Base-by-base conservation (phyloP, 2,329 filamentous ascomycete genomes). In the Pseudocercospora ulei region DNA sequence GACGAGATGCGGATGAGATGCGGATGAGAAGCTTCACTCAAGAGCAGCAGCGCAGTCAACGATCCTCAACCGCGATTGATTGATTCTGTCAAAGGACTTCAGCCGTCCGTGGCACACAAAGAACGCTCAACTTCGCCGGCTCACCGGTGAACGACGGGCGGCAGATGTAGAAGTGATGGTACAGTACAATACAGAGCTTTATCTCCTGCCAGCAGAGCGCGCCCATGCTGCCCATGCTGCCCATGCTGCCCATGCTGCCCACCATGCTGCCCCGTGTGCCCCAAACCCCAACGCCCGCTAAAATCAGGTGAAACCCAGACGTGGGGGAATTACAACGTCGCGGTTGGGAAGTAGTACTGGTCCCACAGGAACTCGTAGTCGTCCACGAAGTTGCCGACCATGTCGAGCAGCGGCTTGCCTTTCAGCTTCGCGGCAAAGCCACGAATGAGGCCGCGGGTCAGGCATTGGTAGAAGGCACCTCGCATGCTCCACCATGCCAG, bases 281-380 rank as follows among this genome's bases (percentile, higher is more conserved):
- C n/a, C 38, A 34, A 34, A 18, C 12, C 31, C 30, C 22, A 40
- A 36, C 41, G 41, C 41, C 35, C 37, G 41, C 41, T 44, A 23
- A 36, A 38, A 28, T 28, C 34, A 36, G 7, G 30, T 28, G 23
- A 11, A 26, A 11, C 12, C 12, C 24, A 11, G 12, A 26, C 9
- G 16, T 3, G 28, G 19, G 19, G 27, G n/a, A 18, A 11, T 12
- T 22, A 13, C 9, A 27, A 3, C 3, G 74, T 79, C 16, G 74
- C 70, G 1, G 75, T 80, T 11, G 75, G 71, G 62, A 96, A 98
- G 64, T 96, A 92, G 62, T 95, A 96, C 54, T 92, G 87, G 64
- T 95, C 86, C 90, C 90, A 98, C 19, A 98, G 69, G 60, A 92
- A 96, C 62, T 94, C 84, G 59, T 98, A 98, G 61, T 98, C 90